Conservation (phyloP, 805 yeast genomes). For the Wickerhamomyces mucosus region DNA sequence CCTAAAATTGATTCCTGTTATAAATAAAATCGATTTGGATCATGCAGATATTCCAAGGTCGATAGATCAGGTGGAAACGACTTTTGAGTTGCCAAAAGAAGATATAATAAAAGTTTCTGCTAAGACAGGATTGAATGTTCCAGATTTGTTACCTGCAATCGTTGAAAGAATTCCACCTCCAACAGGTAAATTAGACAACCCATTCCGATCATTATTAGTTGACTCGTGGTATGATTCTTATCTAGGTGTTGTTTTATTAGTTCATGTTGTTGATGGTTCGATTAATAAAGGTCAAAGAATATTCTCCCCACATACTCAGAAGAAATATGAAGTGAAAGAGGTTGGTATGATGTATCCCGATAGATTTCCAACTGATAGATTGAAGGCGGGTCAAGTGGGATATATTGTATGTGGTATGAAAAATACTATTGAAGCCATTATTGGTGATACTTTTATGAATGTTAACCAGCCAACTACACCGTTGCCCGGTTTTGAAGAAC, state of each 20-base stretch:
- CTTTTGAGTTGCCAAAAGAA: constrained; percentile 69
- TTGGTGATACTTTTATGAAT: constrained; percentile 83
- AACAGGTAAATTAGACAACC: constrained; percentile 39
- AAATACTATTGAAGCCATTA: constrained; percentile 72
- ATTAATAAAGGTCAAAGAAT: constrained; percentile 68
- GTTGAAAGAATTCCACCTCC: constrained; percentile 80
- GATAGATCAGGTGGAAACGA: constrained; percentile 73
- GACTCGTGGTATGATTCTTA: constrained; percentile 97
- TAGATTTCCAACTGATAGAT: constrained; percentile 47
- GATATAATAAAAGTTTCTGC: constrained; percentile 85
- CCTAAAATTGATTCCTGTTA: constrained; percentile 74
- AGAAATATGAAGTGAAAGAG: constrained; percentile 80
- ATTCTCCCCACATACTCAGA: constrained; percentile 65
- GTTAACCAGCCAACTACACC: constrained; percentile 56
- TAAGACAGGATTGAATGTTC: constrained; percentile 80
- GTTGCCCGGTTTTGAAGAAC: constrained; percentile 91
- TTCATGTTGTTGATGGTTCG: constrained; percentile 77
- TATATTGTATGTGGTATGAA: constrained; percentile 94
- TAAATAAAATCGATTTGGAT: constrained; percentile 85
- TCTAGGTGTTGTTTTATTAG: constrained; percentile 80
- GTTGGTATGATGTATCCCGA: constrained; percentile 96
- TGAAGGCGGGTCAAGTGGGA: constrained; percentile 90
- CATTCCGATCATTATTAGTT: constrained; percentile 71
- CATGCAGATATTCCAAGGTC: constrained; percentile 78
- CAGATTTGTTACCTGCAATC: constrained; percentile 68